Evolutionary conservation across 257 asterid species (phyloP).

Genomic region (Capsicum pubescens): DNA sequence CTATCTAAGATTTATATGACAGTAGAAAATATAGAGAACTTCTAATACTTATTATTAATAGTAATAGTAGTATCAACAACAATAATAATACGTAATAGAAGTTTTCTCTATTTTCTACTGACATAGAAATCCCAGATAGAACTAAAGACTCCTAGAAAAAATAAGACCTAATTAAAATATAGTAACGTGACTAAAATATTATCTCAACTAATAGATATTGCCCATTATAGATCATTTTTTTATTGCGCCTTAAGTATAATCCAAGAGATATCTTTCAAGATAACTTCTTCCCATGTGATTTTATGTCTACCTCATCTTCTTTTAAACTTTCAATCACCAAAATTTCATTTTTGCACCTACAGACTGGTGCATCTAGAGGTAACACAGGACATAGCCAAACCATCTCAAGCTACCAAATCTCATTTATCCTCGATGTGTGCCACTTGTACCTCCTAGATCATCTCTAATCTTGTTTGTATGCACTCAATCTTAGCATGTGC

Average conservation of each 20-base stretch:
- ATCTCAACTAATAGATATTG: not conserved
- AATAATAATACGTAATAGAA: no score
- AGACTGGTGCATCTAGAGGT: not conserved
- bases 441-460: not conserved
- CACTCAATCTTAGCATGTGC: not conserved
- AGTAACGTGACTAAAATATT: not conserved
- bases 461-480: not conserved
- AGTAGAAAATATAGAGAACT: no score
- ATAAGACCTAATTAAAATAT: not conserved
- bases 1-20: no score
- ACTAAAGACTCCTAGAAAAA: not conserved
- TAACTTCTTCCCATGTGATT: not conserved
- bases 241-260: not conserved
- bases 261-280: not conserved
- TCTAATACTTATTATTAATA: no score
- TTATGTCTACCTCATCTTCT: not conserved
- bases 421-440: not conserved
- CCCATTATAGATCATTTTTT: not conserved
- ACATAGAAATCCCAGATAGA: not conserved
- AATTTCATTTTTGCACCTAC: not conserved
- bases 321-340: not conserved
- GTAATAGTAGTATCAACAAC: not conserved
- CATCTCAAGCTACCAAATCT: not conserved
- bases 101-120: not conserved
- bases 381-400: not conserved